Percentiles rank a stretch among this genome's conserved stretches.
Evolutionary conservation across 768 basidiomycete species (phyloP).

Genomic region (Russula virescens): DNA sequence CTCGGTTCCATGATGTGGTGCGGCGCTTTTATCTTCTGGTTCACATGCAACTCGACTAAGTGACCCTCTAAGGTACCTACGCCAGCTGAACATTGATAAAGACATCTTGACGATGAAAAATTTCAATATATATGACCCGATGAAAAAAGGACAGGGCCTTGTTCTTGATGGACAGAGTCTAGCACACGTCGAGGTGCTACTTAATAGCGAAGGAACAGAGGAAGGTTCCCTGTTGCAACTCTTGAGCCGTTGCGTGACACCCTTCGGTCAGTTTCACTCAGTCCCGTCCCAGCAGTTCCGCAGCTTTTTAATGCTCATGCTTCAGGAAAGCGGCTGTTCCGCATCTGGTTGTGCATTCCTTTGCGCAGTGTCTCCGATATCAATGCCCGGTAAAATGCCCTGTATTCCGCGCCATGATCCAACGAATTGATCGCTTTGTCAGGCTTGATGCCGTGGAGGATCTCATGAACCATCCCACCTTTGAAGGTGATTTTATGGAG

Average conservation of each 20-base stretch:
- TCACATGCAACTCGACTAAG: neutral
- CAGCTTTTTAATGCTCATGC: neutral
- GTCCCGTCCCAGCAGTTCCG: neutral
- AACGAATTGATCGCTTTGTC: neutral
- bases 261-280: slow-evolving; percentile 60
- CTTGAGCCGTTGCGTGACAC: slow-evolving; percentile 79
- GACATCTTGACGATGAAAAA: slow-evolving; percentile 94
- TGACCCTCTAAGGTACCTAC: slow-evolving; percentile 53
- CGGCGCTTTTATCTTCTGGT: slow-evolving; percentile 21
- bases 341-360: slow-evolving; percentile 95
- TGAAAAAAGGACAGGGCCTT: slow-evolving; percentile 81
- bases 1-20: slow-evolving; percentile 91
- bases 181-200: slow-evolving; percentile 87
- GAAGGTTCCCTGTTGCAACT: slow-evolving; percentile 86
- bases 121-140: slow-evolving; percentile 96
- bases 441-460: slow-evolving; percentile 95
- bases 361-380: slow-evolving; percentile 77
- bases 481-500: slow-evolving; percentile 67
- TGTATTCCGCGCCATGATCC: neutral
- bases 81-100: slow-evolving; percentile 92
- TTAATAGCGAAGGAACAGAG: slow-evolving; percentile 90
- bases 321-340: slow-evolving; percentile 87
- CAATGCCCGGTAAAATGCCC: slow-evolving; percentile 64
- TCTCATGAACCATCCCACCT: slow-evolving; percentile 72
- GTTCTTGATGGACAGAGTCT: slow-evolving; percentile 92